Evolutionary conservation across 208 protist genomes (phyloP), one percentile per base, ranked within the genome.

Genomic region (Herpetomonas tarakana): DNA sequence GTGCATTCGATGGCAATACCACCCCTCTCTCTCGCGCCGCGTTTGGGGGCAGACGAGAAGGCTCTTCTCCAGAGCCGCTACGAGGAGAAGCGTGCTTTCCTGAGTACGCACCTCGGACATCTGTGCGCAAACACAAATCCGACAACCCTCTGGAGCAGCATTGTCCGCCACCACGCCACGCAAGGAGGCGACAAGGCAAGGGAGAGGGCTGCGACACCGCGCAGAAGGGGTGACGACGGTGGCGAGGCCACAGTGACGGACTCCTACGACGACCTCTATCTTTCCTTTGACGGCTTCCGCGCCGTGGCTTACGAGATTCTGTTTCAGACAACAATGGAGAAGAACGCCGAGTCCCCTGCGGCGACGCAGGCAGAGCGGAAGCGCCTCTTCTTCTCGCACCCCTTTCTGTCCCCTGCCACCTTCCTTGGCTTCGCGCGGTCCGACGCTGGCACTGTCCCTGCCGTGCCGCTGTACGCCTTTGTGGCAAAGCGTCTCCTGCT

Each of bases 401-500:
- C 89, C 4, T 92, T 95, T 62, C 68, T 95, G n/a, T 93, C 86
- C 0, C 89, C 89, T 0, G 73, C 81, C 11, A 90, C 81, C 0
- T 95, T 95, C 56, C 62, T 93, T 3, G 71, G 78, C n/a, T 95
- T 95, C 63, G 52, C 62, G 9, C 74, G 82, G 4, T 74, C 73
- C 22, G 74, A 77, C 24, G 62, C 62, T 18, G 83, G 71, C 18
- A 76, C 83, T 2, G 81, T 95, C 14, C 45, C 83, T 11, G 86
- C 81, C 0, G 86, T 91, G n/a, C 67, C 78, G 1, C 69, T 95
- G 58, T 95, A 91, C 62, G 78, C 86, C 27, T 95, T 92, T 67
- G 81, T 76, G 0, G 86, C 89, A 2, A 95, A 95, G 69, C 81
- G 86, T 2, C 53, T 93, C 21, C 66, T 95, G 18, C 62, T 95